phyloP scores from a whole-genome alignment of 2,329 filamentous ascomycete species.

The Chaetomium sp. region DNA sequence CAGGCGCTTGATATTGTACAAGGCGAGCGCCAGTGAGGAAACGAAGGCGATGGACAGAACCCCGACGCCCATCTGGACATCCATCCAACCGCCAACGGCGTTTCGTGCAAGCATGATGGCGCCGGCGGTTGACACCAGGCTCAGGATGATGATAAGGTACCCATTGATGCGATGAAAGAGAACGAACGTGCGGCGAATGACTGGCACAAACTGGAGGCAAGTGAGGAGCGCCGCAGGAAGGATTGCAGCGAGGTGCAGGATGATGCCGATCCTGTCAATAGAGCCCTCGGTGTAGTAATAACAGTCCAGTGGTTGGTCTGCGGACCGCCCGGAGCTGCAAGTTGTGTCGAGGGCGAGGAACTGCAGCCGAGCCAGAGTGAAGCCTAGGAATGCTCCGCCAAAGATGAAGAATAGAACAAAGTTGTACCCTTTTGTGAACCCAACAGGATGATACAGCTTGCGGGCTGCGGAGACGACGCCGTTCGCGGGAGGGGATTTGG shows the following conservation, averaged over 20 bases:
- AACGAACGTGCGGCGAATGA: slow-evolving; percentile 50
- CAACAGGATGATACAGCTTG: slow-evolving; percentile 50
- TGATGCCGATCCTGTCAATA: slow-evolving; percentile 45
- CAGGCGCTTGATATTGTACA: slow-evolving; percentile 59
- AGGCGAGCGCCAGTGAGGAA: slow-evolving; percentile 49
- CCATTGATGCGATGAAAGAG: slow-evolving; percentile 63
- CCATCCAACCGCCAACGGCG: slow-evolving; percentile 57
- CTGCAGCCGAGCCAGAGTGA: slow-evolving; percentile 51
- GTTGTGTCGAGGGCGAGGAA: slow-evolving; percentile 50
- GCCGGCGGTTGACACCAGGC: slow-evolving; percentile 49
- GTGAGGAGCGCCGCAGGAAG: slow-evolving; percentile 50
- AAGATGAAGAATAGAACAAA: slow-evolving; percentile 57
- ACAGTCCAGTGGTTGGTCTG: slow-evolving; percentile 40
- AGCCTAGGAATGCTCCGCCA: slow-evolving; percentile 49
- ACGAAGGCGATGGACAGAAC: slow-evolving; percentile 50
- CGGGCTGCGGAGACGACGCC: slow-evolving; percentile 5
- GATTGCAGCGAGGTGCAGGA: slow-evolving; percentile 50
- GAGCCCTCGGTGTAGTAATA: slow-evolving; percentile 42
- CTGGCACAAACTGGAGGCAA: slow-evolving; percentile 53
- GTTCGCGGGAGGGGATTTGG: slow-evolving; percentile 1
- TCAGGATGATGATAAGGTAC: slow-evolving; percentile 55
- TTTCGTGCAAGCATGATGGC: slow-evolving; percentile 56
- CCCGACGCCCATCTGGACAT: slow-evolving; percentile 50
- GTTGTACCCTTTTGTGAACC: slow-evolving; percentile 61
- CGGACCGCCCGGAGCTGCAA: slow-evolving; percentile 33